Evolutionary conservation across 805 yeast genomes (phyloP).

Genomic region (Hanseniaspora mollemarum): DNA sequence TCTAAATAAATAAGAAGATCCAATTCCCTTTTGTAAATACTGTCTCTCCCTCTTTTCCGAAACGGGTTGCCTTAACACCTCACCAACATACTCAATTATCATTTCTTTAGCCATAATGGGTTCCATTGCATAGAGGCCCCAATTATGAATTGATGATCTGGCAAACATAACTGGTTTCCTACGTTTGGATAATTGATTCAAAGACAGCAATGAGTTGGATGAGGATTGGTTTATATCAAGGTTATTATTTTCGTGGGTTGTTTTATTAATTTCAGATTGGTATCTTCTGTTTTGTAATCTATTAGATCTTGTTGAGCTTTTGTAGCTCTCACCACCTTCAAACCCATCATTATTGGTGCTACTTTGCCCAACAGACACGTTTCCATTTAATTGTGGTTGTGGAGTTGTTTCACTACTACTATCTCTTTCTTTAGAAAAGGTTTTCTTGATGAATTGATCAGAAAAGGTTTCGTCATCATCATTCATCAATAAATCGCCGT

Average conservation of each 20-base stretch:
- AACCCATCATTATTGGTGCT: conserved; percentile 16
- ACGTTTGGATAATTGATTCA: conserved; percentile 79
- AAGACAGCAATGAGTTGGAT: conserved; percentile 57
- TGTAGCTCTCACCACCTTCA: neutral
- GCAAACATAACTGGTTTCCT: conserved; percentile 95
- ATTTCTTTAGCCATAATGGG: conserved; percentile 93
- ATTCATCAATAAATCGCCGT: conserved; percentile 37
- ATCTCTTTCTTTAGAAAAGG: neutral
- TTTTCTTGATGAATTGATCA: conserved; percentile 34
- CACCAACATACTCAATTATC: conserved; percentile 98
- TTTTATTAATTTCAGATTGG: conserved; percentile 49
- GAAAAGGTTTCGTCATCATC: conserved; percentile 18
- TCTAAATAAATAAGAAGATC: conserved; percentile 84
- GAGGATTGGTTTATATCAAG: conserved; percentile 31
- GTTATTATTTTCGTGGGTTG: neutral
- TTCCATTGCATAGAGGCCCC: conserved; percentile 95
- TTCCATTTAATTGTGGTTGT: conserved; percentile 19
- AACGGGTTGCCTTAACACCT: conserved; percentile 80
- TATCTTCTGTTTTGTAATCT: conserved; percentile 79
- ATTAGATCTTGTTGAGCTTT: conserved; percentile 51
- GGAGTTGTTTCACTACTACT: conserved; percentile 17
- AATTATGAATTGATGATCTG: conserved; percentile 89
- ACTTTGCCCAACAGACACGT: conserved; percentile 16
- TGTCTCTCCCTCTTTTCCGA: conserved; percentile 85
- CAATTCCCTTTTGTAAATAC: conserved; percentile 82